Evolutionary conservation across 1,139 yeast species (phyloP), one percentile per base, ranked within the genome.

Genomic region (Kodamaea suecica): DNA sequence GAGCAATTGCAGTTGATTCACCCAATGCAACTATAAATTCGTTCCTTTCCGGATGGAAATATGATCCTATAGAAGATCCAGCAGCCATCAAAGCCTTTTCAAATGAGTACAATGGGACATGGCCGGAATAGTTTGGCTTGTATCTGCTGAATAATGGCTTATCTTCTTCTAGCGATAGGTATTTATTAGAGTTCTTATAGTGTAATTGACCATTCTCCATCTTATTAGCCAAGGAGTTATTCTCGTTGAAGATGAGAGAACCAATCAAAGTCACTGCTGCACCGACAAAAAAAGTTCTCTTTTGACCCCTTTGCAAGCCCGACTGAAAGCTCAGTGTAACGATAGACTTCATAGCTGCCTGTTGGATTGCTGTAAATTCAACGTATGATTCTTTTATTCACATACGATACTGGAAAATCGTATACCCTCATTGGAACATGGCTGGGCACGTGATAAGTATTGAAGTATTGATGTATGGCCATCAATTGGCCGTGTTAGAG

Each of bases 1-100:
- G 74, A 9, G 82, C 78, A 31, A 84, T 67, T 3, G 96, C 96
- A 0, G 96, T 84, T 12, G 92, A 79, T 56, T 92, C 99, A 1
- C 98, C 98, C 41, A 92, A 73, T 16, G 92, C 95, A n/a, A 94
- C 97, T 41, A 92, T 84, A 48, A 80, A 73, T 49, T 83, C 87
- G 39, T 81, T 80, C 33, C 84, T 57, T 49, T 82, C 87, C 1
- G 97, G 98, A 52, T 88, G 94, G 39, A 79, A 66, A 46, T 74
- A 80, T 0, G 97, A 84, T 12, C 92, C 94, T n/a, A 84, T 53
- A 1, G 95, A 88, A 4, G 95, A 83, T 1, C 92, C 84, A 0
- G 73, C 59, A 42, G 85, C 76, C 63, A 92, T 64, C 30, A 84
- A 56, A 1, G 70, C 44, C 45, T 84, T 76, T 53, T 92, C 97